phyloP scores from a whole-genome alignment of 345 rosid genomes.

The Garcia nutans region DNA sequence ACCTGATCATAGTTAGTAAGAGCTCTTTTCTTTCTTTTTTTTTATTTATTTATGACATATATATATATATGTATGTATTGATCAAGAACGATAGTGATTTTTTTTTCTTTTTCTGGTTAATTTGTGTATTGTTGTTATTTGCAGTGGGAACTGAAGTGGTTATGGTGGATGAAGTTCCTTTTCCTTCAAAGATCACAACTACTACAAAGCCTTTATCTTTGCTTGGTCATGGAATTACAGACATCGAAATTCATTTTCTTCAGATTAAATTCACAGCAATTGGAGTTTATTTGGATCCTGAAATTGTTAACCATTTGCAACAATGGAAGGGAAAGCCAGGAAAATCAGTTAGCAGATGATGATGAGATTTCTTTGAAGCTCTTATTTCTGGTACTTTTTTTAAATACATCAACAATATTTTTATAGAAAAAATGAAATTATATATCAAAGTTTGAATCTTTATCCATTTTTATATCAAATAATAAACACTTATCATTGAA shows the following conservation, averaged over 20 bases:
- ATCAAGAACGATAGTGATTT: not conserved
- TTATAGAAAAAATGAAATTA: too few species aligned
- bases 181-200: constrained; percentile 54
- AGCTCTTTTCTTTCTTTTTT: not conserved
- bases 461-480: too few species aligned
- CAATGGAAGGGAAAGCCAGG: constrained; percentile 79
- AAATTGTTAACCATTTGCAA: constrained; percentile 47
- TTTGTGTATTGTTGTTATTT: not conserved
- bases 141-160: constrained; percentile 75
- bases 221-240: constrained; percentile 80
- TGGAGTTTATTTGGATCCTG: constrained; percentile 83
- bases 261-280: constrained; percentile 94
- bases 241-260: constrained; percentile 86
- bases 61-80: too few species aligned
- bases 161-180: constrained; percentile 70
- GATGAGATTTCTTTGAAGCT: constrained; percentile 85
- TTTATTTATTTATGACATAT: too few species aligned
- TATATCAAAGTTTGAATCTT: too few species aligned
- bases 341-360: constrained; percentile 51
- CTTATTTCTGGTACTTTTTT: constrained; percentile 53
- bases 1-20: not conserved
- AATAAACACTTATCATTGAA: too few species aligned
- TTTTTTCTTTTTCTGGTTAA: not conserved
- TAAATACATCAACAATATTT: too few species aligned
- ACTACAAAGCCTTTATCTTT: constrained; percentile 62